phyloP scores from a whole-genome alignment of 2,329 filamentous ascomycete species.

The Metarhizium brunneum region DNA sequence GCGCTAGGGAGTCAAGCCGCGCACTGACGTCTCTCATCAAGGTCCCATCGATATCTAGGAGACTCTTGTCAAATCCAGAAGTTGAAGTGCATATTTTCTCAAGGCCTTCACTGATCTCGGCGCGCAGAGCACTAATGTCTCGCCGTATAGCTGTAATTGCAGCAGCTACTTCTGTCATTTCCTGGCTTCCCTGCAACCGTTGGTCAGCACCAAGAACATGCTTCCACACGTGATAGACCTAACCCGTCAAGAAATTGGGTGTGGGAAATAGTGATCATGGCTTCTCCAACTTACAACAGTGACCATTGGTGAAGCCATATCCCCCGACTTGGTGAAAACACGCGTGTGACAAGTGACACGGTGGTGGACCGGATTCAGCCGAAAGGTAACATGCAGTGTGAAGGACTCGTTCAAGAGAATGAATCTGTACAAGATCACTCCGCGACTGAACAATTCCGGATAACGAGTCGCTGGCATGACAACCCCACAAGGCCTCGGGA shows the following conservation, averaged over 20 bases:
- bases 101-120: background rate
- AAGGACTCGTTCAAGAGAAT: background rate
- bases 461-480: background rate
- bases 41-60: background rate
- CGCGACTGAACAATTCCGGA: background rate
- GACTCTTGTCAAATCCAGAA: background rate
- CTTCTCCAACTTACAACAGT: background rate
- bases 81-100: background rate
- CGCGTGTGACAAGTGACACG: background rate
- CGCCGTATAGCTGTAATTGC: background rate
- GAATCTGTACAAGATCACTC: background rate
- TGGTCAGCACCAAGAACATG: background rate
- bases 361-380: background rate
- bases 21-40: background rate
- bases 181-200: background rate
- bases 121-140: background rate
- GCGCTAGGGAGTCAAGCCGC: background rate
- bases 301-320: background rate
- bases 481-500: background rate
- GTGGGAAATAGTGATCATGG: background rate
- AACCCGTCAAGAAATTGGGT: too few species aligned
- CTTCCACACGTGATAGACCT: too few species aligned
- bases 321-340: background rate
- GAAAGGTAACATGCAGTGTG: background rate
- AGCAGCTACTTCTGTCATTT: background rate